These are phyloP conservation scores for Vaccinium darrowii DNA, from an alignment of 148 eudicot genomes.

Conservation along the genomic window DNA sequence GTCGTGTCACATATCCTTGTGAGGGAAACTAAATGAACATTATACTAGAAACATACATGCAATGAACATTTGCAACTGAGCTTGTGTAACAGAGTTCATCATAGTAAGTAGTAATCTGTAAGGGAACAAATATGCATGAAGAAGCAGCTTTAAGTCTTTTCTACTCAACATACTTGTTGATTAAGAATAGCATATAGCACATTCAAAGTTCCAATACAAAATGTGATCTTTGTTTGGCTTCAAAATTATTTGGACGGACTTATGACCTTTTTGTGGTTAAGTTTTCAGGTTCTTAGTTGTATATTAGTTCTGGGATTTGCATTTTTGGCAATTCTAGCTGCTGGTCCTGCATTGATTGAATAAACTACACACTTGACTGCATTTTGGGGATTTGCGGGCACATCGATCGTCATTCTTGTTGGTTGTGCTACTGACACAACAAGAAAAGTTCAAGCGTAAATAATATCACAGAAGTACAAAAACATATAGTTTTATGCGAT, in stretches of 20 bases:
- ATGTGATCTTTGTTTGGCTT: neutral
- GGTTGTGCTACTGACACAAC: conserved; percentile 99
- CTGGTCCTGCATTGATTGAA: conserved; percentile 81
- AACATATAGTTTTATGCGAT: conserved; percentile 86
- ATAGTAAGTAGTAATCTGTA: neutral
- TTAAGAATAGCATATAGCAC: neutral
- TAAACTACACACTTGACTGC: conserved; percentile 88
- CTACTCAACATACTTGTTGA: neutral
- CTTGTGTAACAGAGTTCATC: neutral
- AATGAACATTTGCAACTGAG: too few species aligned
- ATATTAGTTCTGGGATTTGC: conserved; percentile 92
- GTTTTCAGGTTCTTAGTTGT: conserved; percentile 69
- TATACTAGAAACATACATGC: too few species aligned
- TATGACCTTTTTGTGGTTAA: conserved; percentile 2
- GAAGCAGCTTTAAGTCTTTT: neutral
- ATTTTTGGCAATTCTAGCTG: conserved; percentile 89
- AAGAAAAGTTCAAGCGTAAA: conserved; percentile 91
- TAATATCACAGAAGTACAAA: conserved; percentile 93
- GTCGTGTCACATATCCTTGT: too few species aligned
- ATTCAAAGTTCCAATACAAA: neutral
- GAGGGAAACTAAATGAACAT: too few species aligned
- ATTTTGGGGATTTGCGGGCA: conserved; percentile 91
- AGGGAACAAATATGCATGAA: neutral
- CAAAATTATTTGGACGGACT: neutral
- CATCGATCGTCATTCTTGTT: conserved; percentile 93